Base-by-base conservation (phyloP, 1,139 yeast species). In the Blastobotrys persicus region DNA sequence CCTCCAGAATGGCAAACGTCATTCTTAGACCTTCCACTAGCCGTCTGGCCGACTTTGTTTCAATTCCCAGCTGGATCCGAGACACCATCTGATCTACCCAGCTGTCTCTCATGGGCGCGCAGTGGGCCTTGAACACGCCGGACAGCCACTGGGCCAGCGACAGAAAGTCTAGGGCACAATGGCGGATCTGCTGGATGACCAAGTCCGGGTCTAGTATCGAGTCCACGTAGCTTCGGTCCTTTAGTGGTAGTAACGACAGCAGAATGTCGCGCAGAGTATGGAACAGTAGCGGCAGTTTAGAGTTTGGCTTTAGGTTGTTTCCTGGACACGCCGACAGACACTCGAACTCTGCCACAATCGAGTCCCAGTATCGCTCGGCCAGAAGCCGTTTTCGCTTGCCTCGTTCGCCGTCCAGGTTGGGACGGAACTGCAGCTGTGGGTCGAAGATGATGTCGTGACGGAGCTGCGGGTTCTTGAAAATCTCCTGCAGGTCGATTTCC, bases 61-160 rank as follows among this genome's bases (percentile, higher is more conserved):
- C 65, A 54, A 79, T 79, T 18, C 95, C 88, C 50, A 75, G 76
- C 48, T 74, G 76, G 63, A 89, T 85, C 60, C 81, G 79, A n/a
- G 67, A 63, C 49, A 80, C 81, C 94, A 91, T 88, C 59, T 84
- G 87, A 60, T 83, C 87, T 40, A 89, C 95, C 88, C 95, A 85
- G 44, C 80, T 73, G 68, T 88, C 96, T 61, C 98, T 78, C 95
- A 88, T 88, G 53, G 98, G 98, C 9, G 97, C 96, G 70, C 97
- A 89, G 66, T 85, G 94, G 50, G 81, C 77, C 67, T 86, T 85
- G 69, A 88, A 83, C 33, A 85, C 81, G 28, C 76, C 71, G 11
- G 86, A 79, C 34, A 87, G 74, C 87, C 92, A 85, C 50, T 73
- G 72, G n/a, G 88, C 78, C 63, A 88, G 74, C 42, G 78, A 76